Base-by-base conservation (phyloP, 2,329 filamentous ascomycete species). In the Amauroascus niger region DNA sequence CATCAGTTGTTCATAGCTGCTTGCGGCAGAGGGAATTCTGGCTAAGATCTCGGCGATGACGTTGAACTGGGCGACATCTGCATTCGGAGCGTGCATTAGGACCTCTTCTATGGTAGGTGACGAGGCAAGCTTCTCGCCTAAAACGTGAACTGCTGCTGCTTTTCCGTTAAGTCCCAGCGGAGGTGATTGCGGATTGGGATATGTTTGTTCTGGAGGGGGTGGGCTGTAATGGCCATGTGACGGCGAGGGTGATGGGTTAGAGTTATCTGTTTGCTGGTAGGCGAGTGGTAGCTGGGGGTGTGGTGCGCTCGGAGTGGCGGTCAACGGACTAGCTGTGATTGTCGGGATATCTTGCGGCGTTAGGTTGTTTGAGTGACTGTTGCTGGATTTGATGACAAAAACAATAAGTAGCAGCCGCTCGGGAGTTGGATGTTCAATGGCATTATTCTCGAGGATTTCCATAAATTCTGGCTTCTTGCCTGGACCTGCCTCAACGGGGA, bases 381-480 rank as follows among this genome's bases (percentile, higher is more conserved):
- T 72, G 60, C 71, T 69, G 47, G 84, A 83, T 33, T 86, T 81
- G 58, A 94, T 87, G 2, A 96, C 88, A 58, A 97, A 86, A 1
- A 91, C 86, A 20, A 90, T 81, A 7, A 97, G 75, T 33, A 98
- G 74, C 71, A 93, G 81, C 1, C 87, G 82, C 60, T 94, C 85
- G 0, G 82, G 76, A 14, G 86, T 79, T 1, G 79, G 79, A 55
- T 80, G 78, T 43, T 90, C 87, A 30, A 96, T 79, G 28, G 81
- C 80, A 66, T 90, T 90, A 61, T 91, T 86, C 58, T 88, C 84
- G n/a, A 97, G 78, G 63, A 95, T 86, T 57, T 88, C 80, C 68
- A 96, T 82, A 62, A 96, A 95, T 57, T 90, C 87, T 0, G 93
- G 91, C 41, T 91, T 79, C 47, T 73, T 72, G 32, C 71, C 73